Conservation (phyloP, 1,139 yeast genomes). For the Yarrowia galli region DNA sequence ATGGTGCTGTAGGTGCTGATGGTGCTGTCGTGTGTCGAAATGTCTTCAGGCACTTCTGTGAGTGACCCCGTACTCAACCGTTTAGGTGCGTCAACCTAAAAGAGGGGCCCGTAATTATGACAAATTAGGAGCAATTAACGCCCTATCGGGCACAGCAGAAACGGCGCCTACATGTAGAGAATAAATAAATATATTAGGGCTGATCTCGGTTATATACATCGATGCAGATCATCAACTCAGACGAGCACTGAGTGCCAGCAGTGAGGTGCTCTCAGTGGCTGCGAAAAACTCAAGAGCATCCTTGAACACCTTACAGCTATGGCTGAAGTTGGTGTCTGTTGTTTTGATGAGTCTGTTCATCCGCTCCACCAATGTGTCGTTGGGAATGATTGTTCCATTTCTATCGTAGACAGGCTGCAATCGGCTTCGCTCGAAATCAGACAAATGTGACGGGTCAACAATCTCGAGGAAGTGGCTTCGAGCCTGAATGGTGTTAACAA, state of each 20-base stretch:
- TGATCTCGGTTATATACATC: background rate
- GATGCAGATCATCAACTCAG: constrained; percentile 49
- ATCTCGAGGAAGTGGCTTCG: constrained; percentile 62
- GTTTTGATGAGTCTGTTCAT: constrained; percentile 60
- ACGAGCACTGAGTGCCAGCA: constrained; percentile 61
- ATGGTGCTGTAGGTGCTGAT: background rate
- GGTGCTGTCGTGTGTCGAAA: constrained; percentile 4
- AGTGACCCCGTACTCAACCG: background rate
- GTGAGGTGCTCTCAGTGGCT: constrained; percentile 66
- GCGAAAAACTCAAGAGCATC: constrained; percentile 65
- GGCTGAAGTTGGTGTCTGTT: constrained; percentile 63
- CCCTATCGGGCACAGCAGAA: background rate
- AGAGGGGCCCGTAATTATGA: background rate
- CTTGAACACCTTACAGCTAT: constrained; percentile 61
- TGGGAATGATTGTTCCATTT: constrained; percentile 53
- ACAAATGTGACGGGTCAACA: constrained; percentile 58
- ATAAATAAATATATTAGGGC: constrained; percentile 18
- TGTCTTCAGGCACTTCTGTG: background rate
- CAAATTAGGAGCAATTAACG: background rate
- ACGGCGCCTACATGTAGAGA: background rate
- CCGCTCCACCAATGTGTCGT: constrained; percentile 45
- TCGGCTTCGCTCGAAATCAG: constrained; percentile 53
- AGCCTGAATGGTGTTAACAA: constrained; percentile 61
- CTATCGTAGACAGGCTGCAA: constrained; percentile 51
- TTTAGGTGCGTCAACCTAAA: background rate